A percentile compares a stretch with the other conserved stretches of the same genome.
Conservation (phyloP, 768 basidiomycete genomes). For the Pisolithus microcarpus region DNA sequence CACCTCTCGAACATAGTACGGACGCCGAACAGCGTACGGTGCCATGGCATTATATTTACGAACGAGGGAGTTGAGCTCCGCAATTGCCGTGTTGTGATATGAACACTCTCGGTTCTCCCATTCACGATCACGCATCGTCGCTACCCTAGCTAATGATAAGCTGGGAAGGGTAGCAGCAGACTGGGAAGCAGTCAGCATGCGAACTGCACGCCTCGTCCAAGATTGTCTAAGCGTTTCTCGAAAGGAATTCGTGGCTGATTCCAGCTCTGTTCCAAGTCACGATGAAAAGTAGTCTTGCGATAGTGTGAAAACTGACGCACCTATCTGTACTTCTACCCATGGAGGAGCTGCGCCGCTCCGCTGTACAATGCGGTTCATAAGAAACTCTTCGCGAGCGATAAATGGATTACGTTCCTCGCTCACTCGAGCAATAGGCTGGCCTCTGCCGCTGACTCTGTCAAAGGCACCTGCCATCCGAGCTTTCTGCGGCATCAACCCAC, state of each 20-base stretch:
- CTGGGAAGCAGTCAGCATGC: conserved; percentile 43
- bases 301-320: conserved; percentile 28
- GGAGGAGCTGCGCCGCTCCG: conserved; percentile 77
- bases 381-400: conserved; percentile 70
- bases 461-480: conserved; percentile 64
- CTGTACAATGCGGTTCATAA: conserved; percentile 83
- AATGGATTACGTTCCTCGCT: conserved; percentile 52
- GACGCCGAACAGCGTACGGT: conserved; percentile 67
- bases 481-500: conserved; percentile 34
- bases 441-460: conserved; percentile 62
- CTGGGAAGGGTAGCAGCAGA: conserved; percentile 35
- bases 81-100: conserved; percentile 64
- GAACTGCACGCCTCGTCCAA: conserved; percentile 70
- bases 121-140: conserved; percentile 48
- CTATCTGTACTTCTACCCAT: conserved; percentile 78
- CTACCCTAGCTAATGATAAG: conserved; percentile 31
- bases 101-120: conserved; percentile 64
- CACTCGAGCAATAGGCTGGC: conserved; percentile 39
- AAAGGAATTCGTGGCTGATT: conserved; percentile 53
- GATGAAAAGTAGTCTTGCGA: background rate
- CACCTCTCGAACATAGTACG: conserved; percentile 45
- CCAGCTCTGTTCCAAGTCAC: conserved; percentile 49
- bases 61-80: conserved; percentile 67
- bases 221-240: conserved; percentile 56
- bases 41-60: conserved; percentile 77